Evolutionary conservation across 2,329 filamentous ascomycete genomes (phyloP), one percentile per base, ranked within the genome.

Genomic region (Microdochium nivale): DNA sequence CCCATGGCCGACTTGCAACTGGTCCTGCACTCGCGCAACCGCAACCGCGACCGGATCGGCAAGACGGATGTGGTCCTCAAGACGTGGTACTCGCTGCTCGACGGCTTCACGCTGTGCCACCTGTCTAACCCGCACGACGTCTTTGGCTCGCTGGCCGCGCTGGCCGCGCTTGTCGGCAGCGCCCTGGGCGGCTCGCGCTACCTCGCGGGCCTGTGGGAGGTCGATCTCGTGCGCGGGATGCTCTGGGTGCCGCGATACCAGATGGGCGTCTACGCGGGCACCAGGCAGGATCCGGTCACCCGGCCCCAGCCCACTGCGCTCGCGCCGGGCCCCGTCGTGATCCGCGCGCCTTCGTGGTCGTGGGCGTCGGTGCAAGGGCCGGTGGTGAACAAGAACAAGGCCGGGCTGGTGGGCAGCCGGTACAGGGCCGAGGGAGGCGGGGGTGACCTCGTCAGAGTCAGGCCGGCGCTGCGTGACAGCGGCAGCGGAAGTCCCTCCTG

Each of bases 131-230:
- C 32, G 9, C 16, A 9, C 9, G 32, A 33, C 32, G 16, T 33
- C 16, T 33, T 33, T 16, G 32, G 32, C 32, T 33, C 32, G 9
- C 32, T 33, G 32, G 32, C 32, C 32, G 32, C 32, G 32, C 32
- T 33, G 32, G 32, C 32, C 9, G 16, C 9, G 32, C 16, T 33
- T 9, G 9, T 33, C 32, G 32, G 32, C 32, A 9, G 16, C 9
- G 32, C 32, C 9, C 32, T 33, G 32, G 54, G 52, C 9, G 52
- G n/a, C n/a, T n/a, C 49, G 0, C 47, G 27, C 16, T 55, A 55
- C 49, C 49, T 55, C 4, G 54, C 54, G 10, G 54, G 54, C 8
- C 33, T 54, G 8, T 55, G 54, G 54, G 52, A 54, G 43, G 27
- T 24, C n/a, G 24, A 27, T 13, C 52, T 55, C 1, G 49, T 46